Evolutionary conservation across 331 rosid genomes (phyloP), one percentile per base, ranked within the genome.

Genomic region (Quercus lobata): DNA sequence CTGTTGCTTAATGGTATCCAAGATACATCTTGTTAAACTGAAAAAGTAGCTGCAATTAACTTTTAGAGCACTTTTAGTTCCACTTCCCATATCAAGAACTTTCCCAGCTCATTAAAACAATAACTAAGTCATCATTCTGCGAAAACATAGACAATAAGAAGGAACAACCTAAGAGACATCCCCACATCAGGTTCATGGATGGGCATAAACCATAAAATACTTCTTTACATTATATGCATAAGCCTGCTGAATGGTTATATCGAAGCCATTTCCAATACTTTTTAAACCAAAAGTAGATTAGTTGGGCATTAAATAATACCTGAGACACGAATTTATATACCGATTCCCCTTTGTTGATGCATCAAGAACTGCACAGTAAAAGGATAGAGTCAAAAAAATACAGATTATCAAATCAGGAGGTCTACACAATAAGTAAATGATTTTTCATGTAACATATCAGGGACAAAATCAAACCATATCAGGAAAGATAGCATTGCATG

Each of bases 261-360:
- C 4, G 55, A 49, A 34, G 18, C 11, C 65, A 77, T 10, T 25
- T n/a, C n/a, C 19, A 54, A 60, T 19, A 69, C 54, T 65, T 30
- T 57, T 70, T 29, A 21, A 76, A 46, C 22, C 49, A 21, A 27
- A 6, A 2, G 55, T 14, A 49, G 55, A 77, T 3, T 66, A 76
- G 17, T 25, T 46, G 44, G 52, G 46, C 46, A 32, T 74, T 21
- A 21, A 72, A 76, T 1, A 44, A 16, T 88, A 95, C 99, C 97
- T 93, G 83, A 91, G 92, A 81, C 96, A 86, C 25, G 99, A 93
- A 83, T 95, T 93, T 27, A 93, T 90, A 84, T 91, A 91, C 1
- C 94, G 90, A 68, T 90, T 93, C 37, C 99, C 98, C 86, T 90
- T 93, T 4, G 93, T 87, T 69, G 97, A 92, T 27, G 93, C 91